Conservation (phyloP, 1,139 yeast species). For the Hansenula anomala region DNA sequence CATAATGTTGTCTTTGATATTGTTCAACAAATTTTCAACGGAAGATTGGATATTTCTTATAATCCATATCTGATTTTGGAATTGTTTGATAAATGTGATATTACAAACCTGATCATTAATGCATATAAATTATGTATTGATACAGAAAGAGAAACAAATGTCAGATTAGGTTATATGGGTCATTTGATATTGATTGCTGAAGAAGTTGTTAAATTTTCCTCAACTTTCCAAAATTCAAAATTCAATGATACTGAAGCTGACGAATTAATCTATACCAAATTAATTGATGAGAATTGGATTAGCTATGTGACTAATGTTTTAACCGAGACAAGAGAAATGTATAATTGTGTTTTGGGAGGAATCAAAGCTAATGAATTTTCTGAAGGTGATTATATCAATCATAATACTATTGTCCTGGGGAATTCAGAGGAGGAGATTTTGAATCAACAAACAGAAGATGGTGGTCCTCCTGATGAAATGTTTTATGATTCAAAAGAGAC, state of each 20-base stretch:
- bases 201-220: conserved; percentile 86
- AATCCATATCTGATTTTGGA: conserved; percentile 85
- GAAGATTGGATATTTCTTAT: conserved; percentile 85
- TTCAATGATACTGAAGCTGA: conserved; percentile 20
- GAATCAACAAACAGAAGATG: conserved; percentile 11
- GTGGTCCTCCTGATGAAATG: conserved; percentile 11
- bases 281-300: conserved; percentile 65
- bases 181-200: conserved; percentile 93
- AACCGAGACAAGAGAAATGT: conserved; percentile 87
- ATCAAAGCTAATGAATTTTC: conserved; percentile 21
- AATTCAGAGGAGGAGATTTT: conserved; percentile 22
- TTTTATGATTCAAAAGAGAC: conserved; percentile 1
- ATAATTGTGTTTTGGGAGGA: conserved; percentile 91
- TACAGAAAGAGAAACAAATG: conserved; percentile 51
- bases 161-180: conserved; percentile 95
- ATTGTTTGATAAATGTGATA: conserved; percentile 70
- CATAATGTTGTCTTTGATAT: conserved; percentile 97
- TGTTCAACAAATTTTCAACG: conserved; percentile 93
- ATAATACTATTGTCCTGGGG: conserved; percentile 23
- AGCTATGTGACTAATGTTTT: conserved; percentile 79
- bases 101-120: conserved; percentile 77
- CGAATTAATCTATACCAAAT: conserved; percentile 24
- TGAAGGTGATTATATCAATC: conserved; percentile 18
- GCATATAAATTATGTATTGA: conserved; percentile 76
- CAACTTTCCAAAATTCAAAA: conserved; percentile 27